Percentiles rank a stretch among this genome's conserved stretches.
These are phyloP conservation scores for Fusarium sp. DNA, from an alignment of 2,329 filamentous ascomycete genomes.

Conservation along the genomic window DNA sequence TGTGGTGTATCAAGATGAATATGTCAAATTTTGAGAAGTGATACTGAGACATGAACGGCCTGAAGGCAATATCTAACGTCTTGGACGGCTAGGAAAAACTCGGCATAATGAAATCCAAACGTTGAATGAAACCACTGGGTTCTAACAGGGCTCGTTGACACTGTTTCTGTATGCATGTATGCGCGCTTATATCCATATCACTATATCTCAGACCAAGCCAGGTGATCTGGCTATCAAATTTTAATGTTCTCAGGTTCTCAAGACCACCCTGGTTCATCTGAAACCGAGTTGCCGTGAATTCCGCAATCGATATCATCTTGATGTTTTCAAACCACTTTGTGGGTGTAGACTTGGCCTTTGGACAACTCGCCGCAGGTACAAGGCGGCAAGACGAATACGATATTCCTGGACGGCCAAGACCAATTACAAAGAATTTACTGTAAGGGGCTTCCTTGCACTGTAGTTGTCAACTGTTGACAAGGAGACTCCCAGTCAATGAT, in stretches of 20 bases:
- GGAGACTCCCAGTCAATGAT: background rate
- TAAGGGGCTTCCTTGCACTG: background rate
- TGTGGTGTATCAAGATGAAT: background rate
- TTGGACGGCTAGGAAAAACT: background rate
- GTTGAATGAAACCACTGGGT: background rate
- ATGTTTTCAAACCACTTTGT: constrained; percentile 7
- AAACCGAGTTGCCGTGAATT: background rate
- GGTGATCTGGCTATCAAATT: background rate
- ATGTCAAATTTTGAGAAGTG: background rate
- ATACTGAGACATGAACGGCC: background rate
- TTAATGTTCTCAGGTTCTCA: background rate
- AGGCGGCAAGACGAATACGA: background rate
- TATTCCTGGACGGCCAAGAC: background rate
- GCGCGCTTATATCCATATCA: background rate
- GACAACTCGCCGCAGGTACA: background rate
- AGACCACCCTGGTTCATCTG: too few species aligned
- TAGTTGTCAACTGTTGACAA: background rate
- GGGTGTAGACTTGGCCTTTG: background rate
- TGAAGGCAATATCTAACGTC: background rate
- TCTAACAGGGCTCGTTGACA: background rate
- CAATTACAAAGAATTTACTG: background rate
- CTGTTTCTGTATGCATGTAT: background rate
- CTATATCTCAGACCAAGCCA: background rate
- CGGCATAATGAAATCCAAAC: background rate
- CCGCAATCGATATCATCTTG: background rate